Conservation (phyloP, 306 rosid species). For the Canavalia gladiata region DNA sequence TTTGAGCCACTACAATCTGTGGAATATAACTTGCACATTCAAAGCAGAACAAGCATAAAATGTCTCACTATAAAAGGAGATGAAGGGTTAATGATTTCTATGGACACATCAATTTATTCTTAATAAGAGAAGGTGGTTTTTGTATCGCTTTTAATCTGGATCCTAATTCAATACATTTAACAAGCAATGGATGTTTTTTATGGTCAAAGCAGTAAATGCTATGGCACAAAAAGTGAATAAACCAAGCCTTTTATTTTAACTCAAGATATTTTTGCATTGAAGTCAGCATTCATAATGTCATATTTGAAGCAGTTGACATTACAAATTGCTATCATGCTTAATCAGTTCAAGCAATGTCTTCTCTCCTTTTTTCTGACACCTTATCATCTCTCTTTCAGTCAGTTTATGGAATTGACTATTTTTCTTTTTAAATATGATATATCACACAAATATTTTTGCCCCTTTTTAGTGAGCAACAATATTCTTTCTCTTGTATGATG, state of each 20-base stretch:
- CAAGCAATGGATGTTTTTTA: background rate
- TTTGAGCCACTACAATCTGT: background rate
- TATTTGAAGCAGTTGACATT: no score
- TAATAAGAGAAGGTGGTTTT: background rate
- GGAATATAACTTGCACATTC: background rate
- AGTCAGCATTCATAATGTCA: background rate
- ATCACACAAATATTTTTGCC: background rate
- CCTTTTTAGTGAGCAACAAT: background rate
- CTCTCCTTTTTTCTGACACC: background rate
- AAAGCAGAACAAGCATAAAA: background rate
- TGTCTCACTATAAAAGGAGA: background rate
- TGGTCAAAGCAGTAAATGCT: background rate
- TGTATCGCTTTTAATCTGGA: background rate
- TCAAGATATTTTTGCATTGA: background rate
- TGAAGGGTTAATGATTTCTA: background rate
- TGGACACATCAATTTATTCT: background rate
- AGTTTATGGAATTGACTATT: background rate
- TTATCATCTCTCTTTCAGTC: background rate
- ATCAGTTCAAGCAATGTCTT: background rate
- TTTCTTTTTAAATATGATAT: background rate
- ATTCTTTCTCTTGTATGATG: background rate
- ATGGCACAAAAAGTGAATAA: background rate
- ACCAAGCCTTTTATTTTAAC: background rate
- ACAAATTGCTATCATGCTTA: background rate
- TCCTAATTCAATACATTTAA: background rate